A percentile compares a stretch with the other conserved stretches of the same genome.
Conservation (phyloP, 495 filamentous ascomycete species). For the Articulospora tetracladia region DNA sequence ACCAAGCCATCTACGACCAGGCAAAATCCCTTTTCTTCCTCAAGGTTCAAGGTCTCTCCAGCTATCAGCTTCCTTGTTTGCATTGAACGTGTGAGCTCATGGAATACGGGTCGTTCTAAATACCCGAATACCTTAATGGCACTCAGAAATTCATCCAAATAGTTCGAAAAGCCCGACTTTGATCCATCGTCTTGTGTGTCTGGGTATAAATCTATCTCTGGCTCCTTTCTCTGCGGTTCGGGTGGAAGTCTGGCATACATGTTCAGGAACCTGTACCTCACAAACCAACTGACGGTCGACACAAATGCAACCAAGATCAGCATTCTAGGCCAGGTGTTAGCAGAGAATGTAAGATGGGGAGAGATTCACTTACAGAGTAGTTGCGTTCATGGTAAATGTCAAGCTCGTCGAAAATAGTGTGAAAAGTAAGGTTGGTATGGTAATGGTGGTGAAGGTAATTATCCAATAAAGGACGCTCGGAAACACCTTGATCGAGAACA, state of each 20-base stretch:
- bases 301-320: slow-evolving; percentile 72
- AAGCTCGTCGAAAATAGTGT: slow-evolving; percentile 91
- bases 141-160: slow-evolving; percentile 95
- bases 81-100: slow-evolving; percentile 96
- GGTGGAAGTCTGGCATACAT: slow-evolving; percentile 92
- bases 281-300: slow-evolving; percentile 84
- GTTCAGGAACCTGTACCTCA: slow-evolving; percentile 89
- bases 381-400: slow-evolving; percentile 98
- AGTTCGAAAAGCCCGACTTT: slow-evolving; percentile 88
- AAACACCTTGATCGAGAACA: slow-evolving; percentile 58
- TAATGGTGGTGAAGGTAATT: slow-evolving; percentile 83
- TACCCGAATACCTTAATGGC: slow-evolving; percentile 99
- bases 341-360: not conserved
- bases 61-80: slow-evolving; percentile 95
- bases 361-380: slow-evolving; percentile 65
- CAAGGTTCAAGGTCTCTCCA: slow-evolving; percentile 88
- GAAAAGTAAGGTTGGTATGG: slow-evolving; percentile 84
- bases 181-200: slow-evolving; percentile 85
- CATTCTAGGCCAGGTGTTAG: slow-evolving; percentile 48
- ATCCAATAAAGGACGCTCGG: slow-evolving; percentile 77
- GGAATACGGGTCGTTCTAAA: slow-evolving; percentile 92
- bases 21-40: slow-evolving; percentile 98
- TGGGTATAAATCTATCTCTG: slow-evolving; percentile 90
- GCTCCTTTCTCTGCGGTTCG: slow-evolving; percentile 93
- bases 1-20: slow-evolving; percentile 95